These are phyloP conservation scores for Lactifluus echinatus DNA, from an alignment of 768 basidiomycete genomes.

Conservation along the genomic window DNA sequence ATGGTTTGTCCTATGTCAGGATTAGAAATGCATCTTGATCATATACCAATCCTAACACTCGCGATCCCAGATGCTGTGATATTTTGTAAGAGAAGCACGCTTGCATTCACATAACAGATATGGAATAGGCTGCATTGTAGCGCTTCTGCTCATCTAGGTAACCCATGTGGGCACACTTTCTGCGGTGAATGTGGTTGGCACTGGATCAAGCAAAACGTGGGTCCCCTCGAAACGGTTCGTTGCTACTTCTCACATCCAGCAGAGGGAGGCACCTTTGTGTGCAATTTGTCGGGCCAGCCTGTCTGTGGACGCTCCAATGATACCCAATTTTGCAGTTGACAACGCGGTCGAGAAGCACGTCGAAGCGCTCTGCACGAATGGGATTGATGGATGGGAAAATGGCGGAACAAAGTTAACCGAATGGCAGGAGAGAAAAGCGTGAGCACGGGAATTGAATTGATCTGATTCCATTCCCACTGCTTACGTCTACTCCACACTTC, in stretches of 20 bases:
- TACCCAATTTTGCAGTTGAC: slow-evolving; percentile 59
- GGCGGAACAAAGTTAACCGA: slow-evolving; percentile 41
- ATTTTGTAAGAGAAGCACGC: slow-evolving; percentile 41
- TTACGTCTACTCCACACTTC: slow-evolving; percentile 2
- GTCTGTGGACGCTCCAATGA: slow-evolving; percentile 35
- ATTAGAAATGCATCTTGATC: slow-evolving; percentile 13
- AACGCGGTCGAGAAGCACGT: slow-evolving; percentile 53
- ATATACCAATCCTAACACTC: neutral
- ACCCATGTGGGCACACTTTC: slow-evolving; percentile 67
- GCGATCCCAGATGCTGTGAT: slow-evolving; percentile 52
- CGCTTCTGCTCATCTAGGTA: slow-evolving; percentile 50
- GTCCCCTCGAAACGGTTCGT: neutral
- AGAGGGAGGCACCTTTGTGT: slow-evolving; percentile 42
- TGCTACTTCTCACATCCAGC: slow-evolving; percentile 9
- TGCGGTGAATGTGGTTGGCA: slow-evolving; percentile 59
- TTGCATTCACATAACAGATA: neutral
- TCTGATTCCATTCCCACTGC: neutral
- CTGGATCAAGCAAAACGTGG: slow-evolving; percentile 52
- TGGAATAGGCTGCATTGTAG: slow-evolving; percentile 30
- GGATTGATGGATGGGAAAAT: slow-evolving; percentile 44
- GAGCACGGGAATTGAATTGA: slow-evolving; percentile 22
- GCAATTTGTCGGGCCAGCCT: slow-evolving; percentile 51
- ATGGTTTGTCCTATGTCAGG: slow-evolving; percentile 61
- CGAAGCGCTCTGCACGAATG: slow-evolving; percentile 36
- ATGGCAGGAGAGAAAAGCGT: slow-evolving; percentile 50